Base-by-base conservation (phyloP, 2,329 filamentous ascomycete genomes). In the Phyllachora maydis region DNA sequence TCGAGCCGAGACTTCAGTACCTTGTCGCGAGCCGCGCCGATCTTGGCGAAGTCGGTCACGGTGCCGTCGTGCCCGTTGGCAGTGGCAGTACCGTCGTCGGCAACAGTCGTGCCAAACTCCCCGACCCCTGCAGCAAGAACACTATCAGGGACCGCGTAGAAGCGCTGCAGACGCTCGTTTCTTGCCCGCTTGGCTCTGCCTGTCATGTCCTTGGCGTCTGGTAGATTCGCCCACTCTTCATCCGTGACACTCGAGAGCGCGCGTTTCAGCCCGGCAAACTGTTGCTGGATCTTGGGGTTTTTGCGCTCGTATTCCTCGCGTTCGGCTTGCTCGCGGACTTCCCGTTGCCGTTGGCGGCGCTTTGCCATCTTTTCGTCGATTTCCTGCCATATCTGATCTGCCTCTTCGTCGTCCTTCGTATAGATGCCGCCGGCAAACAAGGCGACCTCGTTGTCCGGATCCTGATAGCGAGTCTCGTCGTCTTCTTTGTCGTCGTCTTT, bases 321-420 rank as follows among this genome's bases (percentile, higher is more conserved):
- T 57, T 98, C 85, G 54, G 78, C 65, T 45, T 76, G 59, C 50
- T 98, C 88, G n/a, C n/a, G n/a, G n/a, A 77, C 75, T 64, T 66
- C 85, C 78, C 78, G 79, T 66, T 85, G 71, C 36, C 65, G 64
- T 54, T 75, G 90, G 32, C 88, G 62, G 35, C 88, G 65, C 50
- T 65, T 77, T 35, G 90, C 83, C 85, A 98, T 95, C 51, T 77
- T 85, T 56, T 93, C 88, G 40, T 98, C 88, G 32, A 98, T 78
- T 42, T 81, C 76, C 40, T 83, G 75, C 54, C 91, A 98, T 40
- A 98, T 92, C 39, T 78, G 65, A 50, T 98, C 88, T 20, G 88
- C 88, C 48, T 98, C 90, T 40, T 98, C 88, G 41, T 98, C 88
- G 27, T 98, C 88, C 45, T 88, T 77, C 46, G 95, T 88, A 53